Evolutionary conservation across 495 filamentous ascomycete genomes (phyloP).

Genomic region (Diplogelasinospora grovesii): DNA sequence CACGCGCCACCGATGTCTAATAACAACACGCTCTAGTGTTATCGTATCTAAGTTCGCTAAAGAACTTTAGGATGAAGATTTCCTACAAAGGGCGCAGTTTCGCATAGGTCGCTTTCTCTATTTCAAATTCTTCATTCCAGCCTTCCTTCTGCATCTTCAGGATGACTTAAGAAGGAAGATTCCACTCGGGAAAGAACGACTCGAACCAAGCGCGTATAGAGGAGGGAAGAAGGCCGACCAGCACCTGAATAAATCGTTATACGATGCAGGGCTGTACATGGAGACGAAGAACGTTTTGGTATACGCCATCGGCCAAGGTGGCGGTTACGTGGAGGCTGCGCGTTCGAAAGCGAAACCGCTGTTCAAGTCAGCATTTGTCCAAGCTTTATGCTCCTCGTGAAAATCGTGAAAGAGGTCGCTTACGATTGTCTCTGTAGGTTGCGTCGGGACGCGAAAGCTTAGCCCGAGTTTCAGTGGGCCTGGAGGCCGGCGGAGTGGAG

Average conservation of each 20-base stretch:
- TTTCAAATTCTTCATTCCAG: conserved; percentile 11
- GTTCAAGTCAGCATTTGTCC: not conserved
- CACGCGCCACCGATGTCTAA: conserved; percentile 12
- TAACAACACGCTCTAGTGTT: conserved; percentile 7
- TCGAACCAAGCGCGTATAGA: conserved; percentile 3
- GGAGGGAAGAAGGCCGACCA: conserved; percentile 1
- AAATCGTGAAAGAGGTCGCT: not conserved
- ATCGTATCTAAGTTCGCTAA: conserved; percentile 10
- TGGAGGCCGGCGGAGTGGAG: conserved; percentile 2
- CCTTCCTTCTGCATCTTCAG: conserved; percentile 11
- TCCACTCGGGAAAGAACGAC: conserved; percentile 13
- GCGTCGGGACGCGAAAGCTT: conserved; percentile 1
- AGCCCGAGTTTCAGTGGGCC: conserved; percentile 8
- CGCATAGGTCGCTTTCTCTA: conserved; percentile 13
- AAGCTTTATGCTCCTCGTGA: not conserved
- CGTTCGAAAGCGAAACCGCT: conserved; percentile 14
- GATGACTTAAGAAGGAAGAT: conserved; percentile 6
- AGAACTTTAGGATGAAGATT: conserved; percentile 8
- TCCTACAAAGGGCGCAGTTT: conserved; percentile 10
- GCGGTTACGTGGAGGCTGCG: conserved; percentile 6
- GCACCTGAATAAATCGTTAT: not conserved
- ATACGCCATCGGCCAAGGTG: conserved; percentile 4
- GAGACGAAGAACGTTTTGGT: conserved; percentile 8
- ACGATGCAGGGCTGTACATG: conserved; percentile 4
- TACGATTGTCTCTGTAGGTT: conserved; percentile 6